Percentiles rank a stretch among this genome's conserved stretches.
phyloP scores from a whole-genome alignment of 2,329 filamentous ascomycete species.

The Trichoderma hamatum region DNA sequence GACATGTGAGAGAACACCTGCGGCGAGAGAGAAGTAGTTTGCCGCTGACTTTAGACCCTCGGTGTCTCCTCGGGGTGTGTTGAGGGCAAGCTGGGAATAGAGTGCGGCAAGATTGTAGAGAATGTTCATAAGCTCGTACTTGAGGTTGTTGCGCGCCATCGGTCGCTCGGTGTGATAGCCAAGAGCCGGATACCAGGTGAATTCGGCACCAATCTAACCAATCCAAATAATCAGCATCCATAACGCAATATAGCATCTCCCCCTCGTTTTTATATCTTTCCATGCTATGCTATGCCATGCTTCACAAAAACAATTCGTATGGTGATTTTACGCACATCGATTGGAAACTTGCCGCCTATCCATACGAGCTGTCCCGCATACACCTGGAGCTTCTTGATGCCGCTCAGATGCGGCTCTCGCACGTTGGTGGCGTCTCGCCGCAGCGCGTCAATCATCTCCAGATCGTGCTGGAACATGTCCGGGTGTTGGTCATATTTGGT shows the following conservation, averaged over 20 bases:
- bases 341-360: conserved; percentile 93
- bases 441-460: conserved; percentile 79
- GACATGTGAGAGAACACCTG: conserved; percentile 80
- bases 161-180: conserved; percentile 85
- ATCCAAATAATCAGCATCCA: conserved; percentile 2
- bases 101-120: conserved; percentile 92
- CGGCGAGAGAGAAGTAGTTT: conserved; percentile 85
- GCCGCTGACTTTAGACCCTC: conserved; percentile 87
- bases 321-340: conserved; percentile 64
- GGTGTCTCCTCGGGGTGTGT: conserved; percentile 73
- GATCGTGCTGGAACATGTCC: conserved; percentile 91
- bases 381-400: conserved; percentile 81
- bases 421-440: conserved; percentile 86
- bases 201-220: conserved; percentile 82
- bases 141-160: conserved; percentile 65
- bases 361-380: conserved; percentile 94
- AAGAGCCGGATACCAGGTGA: conserved; percentile 92
- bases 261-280: background rate
- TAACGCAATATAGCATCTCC: background rate
- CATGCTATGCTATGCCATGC: background rate
- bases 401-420: conserved; percentile 83
- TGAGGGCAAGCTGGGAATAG: conserved; percentile 88
- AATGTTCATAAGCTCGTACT: conserved; percentile 87
- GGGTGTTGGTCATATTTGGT: conserved; percentile 98
- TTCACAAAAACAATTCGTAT: too few species aligned